Conservation (phyloP, 805 yeast genomes). For the Kodamaea neixiangensis region DNA sequence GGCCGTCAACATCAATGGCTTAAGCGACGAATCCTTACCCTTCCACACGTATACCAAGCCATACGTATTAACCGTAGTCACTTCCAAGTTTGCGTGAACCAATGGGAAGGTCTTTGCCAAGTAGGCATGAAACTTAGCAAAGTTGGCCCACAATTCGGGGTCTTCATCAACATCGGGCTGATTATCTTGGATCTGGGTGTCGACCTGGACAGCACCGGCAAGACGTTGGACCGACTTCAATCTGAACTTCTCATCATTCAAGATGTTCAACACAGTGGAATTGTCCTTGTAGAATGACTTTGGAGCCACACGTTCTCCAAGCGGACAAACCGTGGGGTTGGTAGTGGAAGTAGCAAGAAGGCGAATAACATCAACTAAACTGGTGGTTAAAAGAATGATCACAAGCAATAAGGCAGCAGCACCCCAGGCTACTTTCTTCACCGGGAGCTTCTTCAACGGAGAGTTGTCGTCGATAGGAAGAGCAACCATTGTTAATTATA, state of each 20-base stretch:
- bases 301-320: constrained; percentile 25
- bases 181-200: constrained; percentile 63
- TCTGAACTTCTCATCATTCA: constrained; percentile 28
- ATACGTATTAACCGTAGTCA: constrained; percentile 58
- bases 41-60: constrained; percentile 66
- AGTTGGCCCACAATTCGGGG: constrained; percentile 48
- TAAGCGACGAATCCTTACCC: constrained; percentile 55
- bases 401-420: constrained; percentile 16
- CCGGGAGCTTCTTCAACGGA: constrained; percentile 8
- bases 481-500: constrained; percentile 14
- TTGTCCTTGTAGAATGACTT: constrained; percentile 31
- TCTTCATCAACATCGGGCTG: constrained; percentile 52
- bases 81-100: constrained; percentile 47
- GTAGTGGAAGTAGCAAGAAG: constrained; percentile 19
- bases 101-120: constrained; percentile 56
- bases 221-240: constrained; percentile 43
- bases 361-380: constrained; percentile 19
- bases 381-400: constrained; percentile 17
- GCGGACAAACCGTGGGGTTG: constrained; percentile 24
- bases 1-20: constrained; percentile 71
- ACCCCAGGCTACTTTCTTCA: constrained; percentile 9
- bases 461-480: constrained; percentile 12
- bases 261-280: constrained; percentile 30
- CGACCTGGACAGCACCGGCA: constrained; percentile 61
- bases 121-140: constrained; percentile 50